These are phyloP conservation scores for Xylariomycetidae sp. DNA, from an alignment of 2,329 filamentous ascomycete genomes.

Conservation along the genomic window DNA sequence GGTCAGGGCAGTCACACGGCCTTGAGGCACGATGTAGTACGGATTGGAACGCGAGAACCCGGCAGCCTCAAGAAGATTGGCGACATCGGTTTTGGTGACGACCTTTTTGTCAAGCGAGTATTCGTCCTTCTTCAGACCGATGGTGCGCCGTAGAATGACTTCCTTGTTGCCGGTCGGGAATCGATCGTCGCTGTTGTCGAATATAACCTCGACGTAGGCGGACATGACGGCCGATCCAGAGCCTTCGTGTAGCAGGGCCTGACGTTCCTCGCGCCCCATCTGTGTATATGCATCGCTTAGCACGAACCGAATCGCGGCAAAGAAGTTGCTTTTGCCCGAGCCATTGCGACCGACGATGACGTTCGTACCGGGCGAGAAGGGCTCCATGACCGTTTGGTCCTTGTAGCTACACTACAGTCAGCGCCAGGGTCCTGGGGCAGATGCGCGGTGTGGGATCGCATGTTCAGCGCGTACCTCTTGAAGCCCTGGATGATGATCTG, in stretches of 20 bases:
- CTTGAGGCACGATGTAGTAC: constrained; percentile 98
- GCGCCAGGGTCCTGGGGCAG: constrained; percentile 15
- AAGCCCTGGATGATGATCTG: constrained; percentile 99
- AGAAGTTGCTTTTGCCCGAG: constrained; percentile 99
- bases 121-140: constrained; percentile 96
- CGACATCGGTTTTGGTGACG: constrained; percentile 87
- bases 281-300: constrained; percentile 96
- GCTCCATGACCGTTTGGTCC: constrained; percentile 97
- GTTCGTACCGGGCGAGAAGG: constrained; percentile 95
- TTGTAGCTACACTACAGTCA: constrained; percentile 68
- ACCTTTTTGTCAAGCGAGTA: constrained; percentile 97
- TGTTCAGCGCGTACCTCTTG: constrained; percentile 65
- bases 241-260: constrained; percentile 94
- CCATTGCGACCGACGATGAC: constrained; percentile 99
- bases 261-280: constrained; percentile 91
- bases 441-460: constrained; percentile 1
- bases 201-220: constrained; percentile 98
- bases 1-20: constrained; percentile 88
- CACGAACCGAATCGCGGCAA: constrained; percentile 96
- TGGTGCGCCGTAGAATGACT: constrained; percentile 84
- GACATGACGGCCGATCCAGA: constrained; percentile 98
- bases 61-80: constrained; percentile 90
- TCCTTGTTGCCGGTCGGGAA: constrained; percentile 92
- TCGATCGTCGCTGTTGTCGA: constrained; percentile 94
- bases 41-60: constrained; percentile 96